Conservation (phyloP, 805 yeast species). For the Kodamaea nitidulidarum region DNA sequence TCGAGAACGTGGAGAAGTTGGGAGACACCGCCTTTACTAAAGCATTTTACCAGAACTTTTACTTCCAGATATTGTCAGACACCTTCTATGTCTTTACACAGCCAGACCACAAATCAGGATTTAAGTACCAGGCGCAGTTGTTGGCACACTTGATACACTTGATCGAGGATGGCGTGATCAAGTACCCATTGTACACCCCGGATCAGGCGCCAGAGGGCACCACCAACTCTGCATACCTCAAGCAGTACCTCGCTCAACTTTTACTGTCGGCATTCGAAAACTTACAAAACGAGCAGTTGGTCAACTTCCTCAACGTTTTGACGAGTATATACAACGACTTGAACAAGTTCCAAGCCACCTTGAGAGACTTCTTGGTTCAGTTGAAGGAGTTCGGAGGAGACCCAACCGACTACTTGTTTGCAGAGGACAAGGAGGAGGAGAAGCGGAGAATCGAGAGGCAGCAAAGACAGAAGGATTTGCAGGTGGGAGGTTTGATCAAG, state of each 20-base stretch:
- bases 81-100: constrained; percentile 92
- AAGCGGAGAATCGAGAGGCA: constrained; percentile 59
- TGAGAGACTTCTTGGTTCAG: constrained; percentile 95
- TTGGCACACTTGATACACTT: constrained; percentile 79
- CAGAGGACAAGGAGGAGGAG: constrained; percentile 86
- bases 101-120: constrained; percentile 96
- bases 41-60: constrained; percentile 84
- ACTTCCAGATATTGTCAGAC: constrained; percentile 85
- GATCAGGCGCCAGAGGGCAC: constrained; percentile 85
- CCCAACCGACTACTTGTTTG: constrained; percentile 88
- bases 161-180: constrained; percentile 71
- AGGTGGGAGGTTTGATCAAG: constrained; percentile 89
- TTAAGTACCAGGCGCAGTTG: constrained; percentile 79
- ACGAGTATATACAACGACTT: constrained; percentile 70
- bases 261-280: constrained; percentile 90
- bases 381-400: constrained; percentile 95
- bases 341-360: constrained; percentile 69
- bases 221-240: constrained; percentile 70
- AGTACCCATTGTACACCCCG: constrained; percentile 73
- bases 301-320: constrained; percentile 75
- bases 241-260: constrained; percentile 77
- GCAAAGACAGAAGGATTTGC: constrained; percentile 77
- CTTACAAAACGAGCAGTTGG: constrained; percentile 75
- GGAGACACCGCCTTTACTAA: constrained; percentile 70
- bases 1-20: constrained; percentile 77